Conservation (phyloP, 805 yeast genomes). For the Pichia eremophila region DNA sequence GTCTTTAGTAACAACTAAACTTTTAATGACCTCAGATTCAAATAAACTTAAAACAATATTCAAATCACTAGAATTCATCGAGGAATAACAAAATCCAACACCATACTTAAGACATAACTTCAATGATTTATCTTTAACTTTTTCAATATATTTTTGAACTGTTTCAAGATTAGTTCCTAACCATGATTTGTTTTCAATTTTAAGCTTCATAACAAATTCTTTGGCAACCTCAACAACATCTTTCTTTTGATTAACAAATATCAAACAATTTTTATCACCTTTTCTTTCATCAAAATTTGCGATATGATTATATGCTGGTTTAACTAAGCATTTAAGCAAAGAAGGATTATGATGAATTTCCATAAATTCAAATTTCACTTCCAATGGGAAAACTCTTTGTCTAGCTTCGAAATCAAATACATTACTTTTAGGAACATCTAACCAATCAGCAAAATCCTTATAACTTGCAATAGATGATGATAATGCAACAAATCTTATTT, state of each 20-base stretch:
- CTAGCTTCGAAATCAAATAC: conserved; percentile 64
- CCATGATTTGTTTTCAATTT: conserved; percentile 30
- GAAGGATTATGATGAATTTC: conserved; percentile 43
- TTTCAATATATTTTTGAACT: conserved; percentile 32
- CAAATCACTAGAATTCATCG: conserved; percentile 49
- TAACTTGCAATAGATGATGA: conserved; percentile 65
- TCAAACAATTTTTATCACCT: conserved; percentile 29
- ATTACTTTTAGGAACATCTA: conserved; percentile 55
- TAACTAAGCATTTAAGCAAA: conserved; percentile 39
- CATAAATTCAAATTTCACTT: conserved; percentile 45
- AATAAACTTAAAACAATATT: conserved; percentile 46
- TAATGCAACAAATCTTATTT: conserved; percentile 58
- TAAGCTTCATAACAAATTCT: conserved; percentile 30
- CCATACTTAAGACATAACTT: conserved; percentile 42
- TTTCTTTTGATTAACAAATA: conserved; percentile 51
- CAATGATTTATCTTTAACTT: conserved; percentile 39
- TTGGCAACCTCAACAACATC: conserved; percentile 44
- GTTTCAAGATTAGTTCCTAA: conserved; percentile 31
- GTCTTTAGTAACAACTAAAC: conserved; percentile 56
- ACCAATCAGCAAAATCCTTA: conserved; percentile 77
- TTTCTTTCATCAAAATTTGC: conserved; percentile 23
- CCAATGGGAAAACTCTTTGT: conserved; percentile 47
- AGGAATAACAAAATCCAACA: conserved; percentile 51
- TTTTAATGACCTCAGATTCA: conserved; percentile 38
- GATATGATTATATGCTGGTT: conserved; percentile 38